A percentile compares a stretch with the other conserved stretches of the same genome.
phyloP scores from a whole-genome alignment of 345 rosid genomes.

The Salix suchowensis region DNA sequence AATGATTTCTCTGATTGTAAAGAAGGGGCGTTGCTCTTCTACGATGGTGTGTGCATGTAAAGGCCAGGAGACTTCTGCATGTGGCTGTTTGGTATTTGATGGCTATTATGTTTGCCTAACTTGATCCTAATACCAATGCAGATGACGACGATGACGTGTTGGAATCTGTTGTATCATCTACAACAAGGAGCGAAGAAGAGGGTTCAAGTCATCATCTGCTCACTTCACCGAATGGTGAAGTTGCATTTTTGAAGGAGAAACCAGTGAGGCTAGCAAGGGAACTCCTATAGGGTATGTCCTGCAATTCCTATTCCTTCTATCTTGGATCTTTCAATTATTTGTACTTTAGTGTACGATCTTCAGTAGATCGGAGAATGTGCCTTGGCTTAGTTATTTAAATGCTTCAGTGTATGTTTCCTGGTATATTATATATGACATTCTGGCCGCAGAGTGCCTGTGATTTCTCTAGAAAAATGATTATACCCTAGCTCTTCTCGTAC shows the following conservation, averaged over 20 bases:
- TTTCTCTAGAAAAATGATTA: slow-evolving; percentile 3
- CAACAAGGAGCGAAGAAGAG: slow-evolving; percentile 59
- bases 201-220: slow-evolving; percentile 67
- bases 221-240: slow-evolving; percentile 48
- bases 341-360: slow-evolving; percentile 3
- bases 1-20: neutral
- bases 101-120: neutral
- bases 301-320: slow-evolving; percentile 5
- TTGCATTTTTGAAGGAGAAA: slow-evolving; percentile 62
- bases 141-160: slow-evolving; percentile 49
- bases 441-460: slow-evolving; percentile 2
- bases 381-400: slow-evolving; percentile 7
- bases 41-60: neutral
- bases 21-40: neutral
- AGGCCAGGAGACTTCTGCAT: neutral
- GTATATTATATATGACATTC: neutral
- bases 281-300: slow-evolving; percentile 22
- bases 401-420: neutral
- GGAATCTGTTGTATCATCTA: slow-evolving; percentile 56
- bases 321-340: slow-evolving; percentile 9
- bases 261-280: slow-evolving; percentile 67
- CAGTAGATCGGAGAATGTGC: neutral
- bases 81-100: neutral
- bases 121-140: neutral
- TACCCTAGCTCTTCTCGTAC: slow-evolving; percentile 5